These are phyloP conservation scores for Ogataea glucozyma DNA, from an alignment of 805 yeast genomes.

Conservation along the genomic window DNA sequence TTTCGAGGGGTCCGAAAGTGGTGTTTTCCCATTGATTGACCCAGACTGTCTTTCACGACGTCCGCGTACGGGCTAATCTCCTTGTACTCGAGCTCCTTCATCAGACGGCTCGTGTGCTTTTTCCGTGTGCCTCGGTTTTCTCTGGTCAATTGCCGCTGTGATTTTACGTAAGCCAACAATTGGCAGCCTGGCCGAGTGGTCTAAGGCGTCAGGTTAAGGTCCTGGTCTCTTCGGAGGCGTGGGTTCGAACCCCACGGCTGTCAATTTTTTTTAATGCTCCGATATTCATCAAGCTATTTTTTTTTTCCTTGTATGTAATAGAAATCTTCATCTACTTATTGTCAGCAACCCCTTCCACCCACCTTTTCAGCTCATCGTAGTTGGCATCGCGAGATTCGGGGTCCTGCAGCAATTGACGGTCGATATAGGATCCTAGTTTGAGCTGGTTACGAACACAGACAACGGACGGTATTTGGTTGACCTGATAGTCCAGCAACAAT, in stretches of 20 bases:
- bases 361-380: constrained; percentile 43
- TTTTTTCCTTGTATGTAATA: too few relatives aligned
- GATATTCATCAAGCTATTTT: too few relatives aligned
- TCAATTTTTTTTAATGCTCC: constrained; percentile 55
- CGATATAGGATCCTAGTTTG: constrained; percentile 45
- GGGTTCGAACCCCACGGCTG: constrained; percentile 86
- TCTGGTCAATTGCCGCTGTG: too few relatives aligned
- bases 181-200: constrained; percentile 48
- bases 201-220: constrained; percentile 49
- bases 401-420: constrained; percentile 30
- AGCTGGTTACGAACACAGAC: constrained; percentile 68
- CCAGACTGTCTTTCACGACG: constrained; percentile 26
- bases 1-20: constrained; percentile 24
- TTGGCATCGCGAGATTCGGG: constrained; percentile 39
- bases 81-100: constrained; percentile 12
- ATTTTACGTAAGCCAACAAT: too few relatives aligned
- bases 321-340: too few relatives aligned
- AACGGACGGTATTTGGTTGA: constrained; percentile 58
- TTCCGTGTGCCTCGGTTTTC: too few relatives aligned
- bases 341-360: constrained; percentile 46
- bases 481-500: constrained; percentile 55
- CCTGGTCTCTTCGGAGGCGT: constrained; percentile 85
- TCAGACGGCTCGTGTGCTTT: constrained; percentile 24
- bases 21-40: constrained; percentile 26
- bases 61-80: constrained; percentile 36